These are phyloP conservation scores for Termitomyces sp. DNA, from an alignment of 768 basidiomycete genomes.

Conservation along the genomic window DNA sequence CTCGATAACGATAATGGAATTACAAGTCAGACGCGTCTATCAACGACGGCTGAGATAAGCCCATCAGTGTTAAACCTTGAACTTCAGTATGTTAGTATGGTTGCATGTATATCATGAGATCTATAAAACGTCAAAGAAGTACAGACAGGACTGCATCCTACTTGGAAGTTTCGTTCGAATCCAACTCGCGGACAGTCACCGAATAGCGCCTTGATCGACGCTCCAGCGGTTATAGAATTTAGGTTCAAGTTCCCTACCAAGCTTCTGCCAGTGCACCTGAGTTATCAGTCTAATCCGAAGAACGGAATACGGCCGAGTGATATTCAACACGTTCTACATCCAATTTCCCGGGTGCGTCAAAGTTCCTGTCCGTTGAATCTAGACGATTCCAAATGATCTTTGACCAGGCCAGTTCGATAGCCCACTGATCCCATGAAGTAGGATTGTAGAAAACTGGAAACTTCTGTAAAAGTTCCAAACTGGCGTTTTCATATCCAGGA, in stretches of 20 bases:
- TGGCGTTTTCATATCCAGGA: background rate
- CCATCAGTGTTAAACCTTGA: background rate
- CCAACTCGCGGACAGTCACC: background rate
- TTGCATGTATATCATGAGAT: background rate
- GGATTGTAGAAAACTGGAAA: conserved; percentile 10
- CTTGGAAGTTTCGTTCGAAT: background rate
- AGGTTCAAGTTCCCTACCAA: background rate
- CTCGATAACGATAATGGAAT: background rate
- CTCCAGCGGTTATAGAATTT: background rate
- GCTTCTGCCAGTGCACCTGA: too few relatives aligned
- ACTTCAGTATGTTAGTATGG: background rate
- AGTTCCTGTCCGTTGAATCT: background rate
- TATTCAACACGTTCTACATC: conserved; percentile 11
- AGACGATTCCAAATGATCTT: conserved; percentile 15
- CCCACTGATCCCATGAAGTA: conserved; percentile 12
- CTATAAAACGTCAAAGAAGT: background rate
- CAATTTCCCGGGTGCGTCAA: background rate
- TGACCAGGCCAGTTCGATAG: conserved; percentile 10
- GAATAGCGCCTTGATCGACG: background rate
- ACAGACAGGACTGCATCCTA: background rate
- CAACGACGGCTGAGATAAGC: background rate
- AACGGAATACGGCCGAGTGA: background rate
- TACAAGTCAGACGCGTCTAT: background rate
- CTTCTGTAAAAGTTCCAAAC: background rate
- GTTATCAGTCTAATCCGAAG: background rate